These are phyloP conservation scores for Takakia lepidozioides DNA, from an alignment of 225 moss, liverwort and hornwort species.

Conservation along the genomic window DNA sequence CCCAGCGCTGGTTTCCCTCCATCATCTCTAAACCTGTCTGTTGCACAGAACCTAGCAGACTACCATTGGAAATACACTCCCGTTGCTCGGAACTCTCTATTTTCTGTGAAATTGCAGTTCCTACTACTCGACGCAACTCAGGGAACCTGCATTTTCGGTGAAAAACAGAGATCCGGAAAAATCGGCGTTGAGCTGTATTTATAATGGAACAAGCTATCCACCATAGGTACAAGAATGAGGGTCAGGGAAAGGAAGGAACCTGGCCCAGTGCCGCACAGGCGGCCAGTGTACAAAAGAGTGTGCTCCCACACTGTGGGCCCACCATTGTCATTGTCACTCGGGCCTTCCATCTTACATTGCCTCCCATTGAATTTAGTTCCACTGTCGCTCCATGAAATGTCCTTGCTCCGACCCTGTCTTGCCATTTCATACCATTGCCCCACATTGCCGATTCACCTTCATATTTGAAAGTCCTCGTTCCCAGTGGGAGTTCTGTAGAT, in stretches of 20 bases:
- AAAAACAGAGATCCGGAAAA: neutral
- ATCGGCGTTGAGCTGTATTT: too few species aligned
- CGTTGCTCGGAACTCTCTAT: too few species aligned
- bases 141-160: neutral
- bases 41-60: neutral
- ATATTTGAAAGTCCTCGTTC: too few species aligned
- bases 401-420: too few species aligned
- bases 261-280: conserved; percentile 81
- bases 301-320: conserved; percentile 47
- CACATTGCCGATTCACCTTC: too few species aligned
- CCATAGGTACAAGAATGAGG: neutral
- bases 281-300: conserved; percentile 64
- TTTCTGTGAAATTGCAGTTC: neutral
- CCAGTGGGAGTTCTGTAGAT: too few species aligned
- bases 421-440: too few species aligned
- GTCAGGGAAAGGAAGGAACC: conserved; percentile 14
- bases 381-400: too few species aligned
- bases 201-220: neutral
- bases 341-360: conserved; percentile 13
- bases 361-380: too few species aligned
- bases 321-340: conserved; percentile 47
- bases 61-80: too few species aligned
- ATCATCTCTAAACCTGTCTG: too few species aligned
- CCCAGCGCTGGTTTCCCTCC: too few species aligned
- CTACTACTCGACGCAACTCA: neutral